Evolutionary conservation across 2,329 filamentous ascomycete species (phyloP), one percentile per base, ranked within the genome.

Genomic region (Fusarium continuum): DNA sequence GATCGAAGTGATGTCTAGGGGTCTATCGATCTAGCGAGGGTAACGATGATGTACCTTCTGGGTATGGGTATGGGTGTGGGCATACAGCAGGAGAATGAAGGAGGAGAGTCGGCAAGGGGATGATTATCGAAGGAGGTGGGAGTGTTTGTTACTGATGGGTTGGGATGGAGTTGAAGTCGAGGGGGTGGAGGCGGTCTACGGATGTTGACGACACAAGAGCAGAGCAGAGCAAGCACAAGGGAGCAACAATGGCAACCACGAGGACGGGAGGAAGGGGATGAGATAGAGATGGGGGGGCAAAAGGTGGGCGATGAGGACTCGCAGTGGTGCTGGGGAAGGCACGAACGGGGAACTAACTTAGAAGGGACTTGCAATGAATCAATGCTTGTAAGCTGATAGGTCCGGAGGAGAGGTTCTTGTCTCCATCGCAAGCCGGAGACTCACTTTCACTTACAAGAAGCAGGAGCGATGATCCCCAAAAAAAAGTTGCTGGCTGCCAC

Each of bases 181-280:
- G 49, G 47, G 48, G 46, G 65, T 67, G 65, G 55, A 62, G 68
- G 70, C 68, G 70, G 70, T 72, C 70, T 70, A 69, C 68, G 55
- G 56, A 49, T 52, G 68, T 67, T 64, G 60, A 70, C 59, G 55
- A 64, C 50, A 60, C 47, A 60, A 60, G 47, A 54, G 48, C 34
- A 59, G 38, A 36, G 22, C 20, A 47, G 43, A 53, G 53, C 43
- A 61, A 44, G 57, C 66, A 43, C 59, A 67, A 68, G 61, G 68
- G 51, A 65, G 61, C 49, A 55, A 58, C 61, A 46, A 67, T 55
- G 57, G 56, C 54, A 55, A 58, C 53, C 53, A 54, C 34, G 49
- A 58, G 57, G 38, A 51, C 22, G 35, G 35, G 16, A 39, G 36
- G 59, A 63, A 61, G 64, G 57, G 61, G 61, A 57, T 57, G 55